phyloP scores from a whole-genome alignment of 495 filamentous ascomycete genomes.

The Neurospora cerealis region DNA sequence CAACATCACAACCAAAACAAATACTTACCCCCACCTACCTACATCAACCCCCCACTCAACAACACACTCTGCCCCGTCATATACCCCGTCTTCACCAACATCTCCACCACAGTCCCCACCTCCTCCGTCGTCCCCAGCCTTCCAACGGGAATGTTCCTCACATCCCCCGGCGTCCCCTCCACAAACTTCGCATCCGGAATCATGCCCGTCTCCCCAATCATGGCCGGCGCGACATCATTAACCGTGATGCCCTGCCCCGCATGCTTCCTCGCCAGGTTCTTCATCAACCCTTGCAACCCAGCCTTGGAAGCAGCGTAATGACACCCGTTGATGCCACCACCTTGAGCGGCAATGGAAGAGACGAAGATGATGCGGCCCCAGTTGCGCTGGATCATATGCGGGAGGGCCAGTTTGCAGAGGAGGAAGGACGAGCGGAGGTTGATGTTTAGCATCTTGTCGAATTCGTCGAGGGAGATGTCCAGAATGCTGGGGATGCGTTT shows the following conservation, averaged over 20 bases:
- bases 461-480: slow-evolving; percentile 46
- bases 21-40: neutral
- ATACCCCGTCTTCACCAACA: slow-evolving; percentile 60
- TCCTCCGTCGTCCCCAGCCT: slow-evolving; percentile 57
- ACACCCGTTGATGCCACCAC: slow-evolving; percentile 58
- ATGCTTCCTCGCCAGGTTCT: slow-evolving; percentile 52
- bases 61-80: slow-evolving; percentile 55
- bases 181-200: slow-evolving; percentile 47
- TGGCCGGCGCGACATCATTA: slow-evolving; percentile 65
- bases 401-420: slow-evolving; percentile 52
- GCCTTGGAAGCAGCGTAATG: slow-evolving; percentile 61
- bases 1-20: neutral
- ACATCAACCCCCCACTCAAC: slow-evolving; percentile 46
- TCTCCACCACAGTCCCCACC: slow-evolving; percentile 55
- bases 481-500: slow-evolving; percentile 21
- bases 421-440: slow-evolving; percentile 60
- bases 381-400: slow-evolving; percentile 48
- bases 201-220: slow-evolving; percentile 63
- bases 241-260: slow-evolving; percentile 58
- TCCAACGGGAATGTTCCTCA: slow-evolving; percentile 45
- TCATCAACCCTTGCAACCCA: slow-evolving; percentile 54
- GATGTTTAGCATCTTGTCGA: slow-evolving; percentile 54
- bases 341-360: slow-evolving; percentile 56
- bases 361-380: slow-evolving; percentile 64
- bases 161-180: slow-evolving; percentile 38